A percentile compares a stretch with the other conserved stretches of the same genome.
Conservation (phyloP, 805 yeast genomes). For the Zygotorulaspora danielsina region DNA sequence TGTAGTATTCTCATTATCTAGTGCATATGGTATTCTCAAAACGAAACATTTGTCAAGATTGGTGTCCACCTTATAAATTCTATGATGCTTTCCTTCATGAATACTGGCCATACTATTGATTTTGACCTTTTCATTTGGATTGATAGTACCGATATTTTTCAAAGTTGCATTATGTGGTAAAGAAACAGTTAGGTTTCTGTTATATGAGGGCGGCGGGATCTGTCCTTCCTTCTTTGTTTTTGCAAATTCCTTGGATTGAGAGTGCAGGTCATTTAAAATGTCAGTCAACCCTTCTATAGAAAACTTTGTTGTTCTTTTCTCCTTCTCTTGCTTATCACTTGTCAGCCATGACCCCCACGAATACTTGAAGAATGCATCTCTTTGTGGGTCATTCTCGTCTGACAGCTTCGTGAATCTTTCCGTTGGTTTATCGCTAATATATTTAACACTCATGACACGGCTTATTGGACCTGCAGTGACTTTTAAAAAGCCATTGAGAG, state of each 20-base stretch:
- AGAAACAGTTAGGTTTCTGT: constrained; percentile 39
- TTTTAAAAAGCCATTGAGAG: neutral
- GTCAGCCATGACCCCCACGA: constrained; percentile 95
- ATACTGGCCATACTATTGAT: constrained; percentile 74
- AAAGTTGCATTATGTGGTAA: constrained; percentile 48
- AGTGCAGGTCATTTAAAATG: constrained; percentile 44
- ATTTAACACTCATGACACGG: constrained; percentile 19
- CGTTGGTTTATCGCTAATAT: constrained; percentile 33
- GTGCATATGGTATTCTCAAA: constrained; percentile 80
- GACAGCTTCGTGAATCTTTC: constrained; percentile 48
- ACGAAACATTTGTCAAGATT: constrained; percentile 55
- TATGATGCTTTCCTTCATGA: constrained; percentile 92
- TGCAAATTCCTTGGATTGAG: constrained; percentile 37
- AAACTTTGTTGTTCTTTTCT: constrained; percentile 72
- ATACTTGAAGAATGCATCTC: constrained; percentile 75
- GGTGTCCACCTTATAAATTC: constrained; percentile 71
- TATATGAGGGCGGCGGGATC: constrained; percentile 37
- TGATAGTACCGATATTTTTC: constrained; percentile 42
- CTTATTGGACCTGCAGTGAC: constrained; percentile 3
- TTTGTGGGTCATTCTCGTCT: constrained; percentile 61
- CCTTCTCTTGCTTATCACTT: constrained; percentile 70
- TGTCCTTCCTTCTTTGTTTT: constrained; percentile 24
- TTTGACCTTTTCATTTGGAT: constrained; percentile 43
- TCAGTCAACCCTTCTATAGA: constrained; percentile 71
- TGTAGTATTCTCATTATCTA: constrained; percentile 61